Conservation (phyloP, 495 filamentous ascomycete species). For the Penicillium coffeae region DNA sequence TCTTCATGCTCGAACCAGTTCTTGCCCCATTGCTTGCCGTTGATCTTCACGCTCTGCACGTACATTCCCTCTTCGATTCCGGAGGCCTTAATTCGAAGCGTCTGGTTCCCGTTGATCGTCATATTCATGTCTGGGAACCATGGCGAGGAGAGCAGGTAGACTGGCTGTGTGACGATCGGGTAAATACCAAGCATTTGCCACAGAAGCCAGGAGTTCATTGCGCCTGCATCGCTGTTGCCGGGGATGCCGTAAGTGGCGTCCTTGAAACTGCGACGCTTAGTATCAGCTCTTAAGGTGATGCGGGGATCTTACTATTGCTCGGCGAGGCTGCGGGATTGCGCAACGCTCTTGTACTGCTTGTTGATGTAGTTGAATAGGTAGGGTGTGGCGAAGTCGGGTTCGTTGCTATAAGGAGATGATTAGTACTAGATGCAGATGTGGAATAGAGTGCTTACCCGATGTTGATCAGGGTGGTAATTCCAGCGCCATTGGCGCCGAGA, state of each 20-base stretch:
- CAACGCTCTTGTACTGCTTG: conserved; percentile 55
- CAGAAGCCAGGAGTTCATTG: conserved; percentile 66
- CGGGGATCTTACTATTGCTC: conserved; percentile 49
- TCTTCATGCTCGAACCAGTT: conserved; percentile 63
- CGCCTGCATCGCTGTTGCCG: conserved; percentile 66
- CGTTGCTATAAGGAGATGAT: conserved; percentile 40
- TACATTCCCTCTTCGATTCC: conserved; percentile 50
- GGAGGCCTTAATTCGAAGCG: conserved; percentile 50
- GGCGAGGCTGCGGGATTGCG: conserved; percentile 50
- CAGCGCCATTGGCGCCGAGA: conserved; percentile 32
- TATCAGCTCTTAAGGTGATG: background rate
- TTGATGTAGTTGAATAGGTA: conserved; percentile 69
- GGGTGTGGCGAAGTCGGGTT: conserved; percentile 61
- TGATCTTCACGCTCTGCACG: conserved; percentile 47
- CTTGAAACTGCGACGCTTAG: conserved; percentile 21
- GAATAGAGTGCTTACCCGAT: conserved; percentile 49
- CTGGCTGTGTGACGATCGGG: conserved; percentile 60
- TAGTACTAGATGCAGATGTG: background rate
- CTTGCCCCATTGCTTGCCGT: conserved; percentile 36
- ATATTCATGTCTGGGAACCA: conserved; percentile 60
- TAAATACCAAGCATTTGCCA: conserved; percentile 72
- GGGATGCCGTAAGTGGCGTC: conserved; percentile 52
- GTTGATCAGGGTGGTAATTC: conserved; percentile 45
- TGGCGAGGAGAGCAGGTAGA: conserved; percentile 60
- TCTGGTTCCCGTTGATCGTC: conserved; percentile 50